Evolutionary conservation across 2,329 filamentous ascomycete species (phyloP).

Genomic region (Clonostachys byssicola): DNA sequence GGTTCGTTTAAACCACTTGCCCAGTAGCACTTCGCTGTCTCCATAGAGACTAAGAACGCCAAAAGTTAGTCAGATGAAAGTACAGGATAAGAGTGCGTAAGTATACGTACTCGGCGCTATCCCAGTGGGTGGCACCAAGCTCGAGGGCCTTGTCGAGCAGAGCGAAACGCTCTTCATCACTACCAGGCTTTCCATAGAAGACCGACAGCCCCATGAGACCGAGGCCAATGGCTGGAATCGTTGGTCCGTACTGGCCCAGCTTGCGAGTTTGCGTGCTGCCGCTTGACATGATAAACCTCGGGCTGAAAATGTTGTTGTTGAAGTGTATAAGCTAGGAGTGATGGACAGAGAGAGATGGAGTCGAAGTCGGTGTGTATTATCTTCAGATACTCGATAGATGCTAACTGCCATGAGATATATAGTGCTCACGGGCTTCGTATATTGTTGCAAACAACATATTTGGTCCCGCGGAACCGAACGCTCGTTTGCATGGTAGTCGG

Average conservation of each 20-base stretch:
- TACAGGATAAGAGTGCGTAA: background rate
- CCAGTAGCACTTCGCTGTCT: constrained; percentile 39
- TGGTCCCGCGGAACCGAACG: too few relatives aligned
- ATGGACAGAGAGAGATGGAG: too few relatives aligned
- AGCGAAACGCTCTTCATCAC: constrained; percentile 40
- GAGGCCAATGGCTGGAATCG: constrained; percentile 41
- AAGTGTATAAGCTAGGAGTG: too few relatives aligned
- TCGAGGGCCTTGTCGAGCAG: constrained; percentile 42
- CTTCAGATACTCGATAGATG: too few relatives aligned
- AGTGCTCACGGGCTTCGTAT: too few relatives aligned
- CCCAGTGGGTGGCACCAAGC: constrained; percentile 42
- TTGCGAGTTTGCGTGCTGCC: constrained; percentile 4
- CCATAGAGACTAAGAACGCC: constrained; percentile 24
- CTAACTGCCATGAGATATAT: too few relatives aligned
- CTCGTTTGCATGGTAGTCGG: too few relatives aligned
- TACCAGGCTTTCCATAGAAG: constrained; percentile 14
- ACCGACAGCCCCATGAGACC: constrained; percentile 43
- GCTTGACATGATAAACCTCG: too few relatives aligned
- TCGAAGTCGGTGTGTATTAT: too few relatives aligned
- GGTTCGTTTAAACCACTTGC: constrained; percentile 39
- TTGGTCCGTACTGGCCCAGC: constrained; percentile 44
- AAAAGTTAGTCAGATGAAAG: too few relatives aligned
- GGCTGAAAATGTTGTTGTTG: too few relatives aligned
- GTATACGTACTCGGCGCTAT: constrained; percentile 27
- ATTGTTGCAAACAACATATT: too few relatives aligned